Base-by-base conservation (phyloP, 2,329 filamentous ascomycete species). In the Verticillium klebahnii region DNA sequence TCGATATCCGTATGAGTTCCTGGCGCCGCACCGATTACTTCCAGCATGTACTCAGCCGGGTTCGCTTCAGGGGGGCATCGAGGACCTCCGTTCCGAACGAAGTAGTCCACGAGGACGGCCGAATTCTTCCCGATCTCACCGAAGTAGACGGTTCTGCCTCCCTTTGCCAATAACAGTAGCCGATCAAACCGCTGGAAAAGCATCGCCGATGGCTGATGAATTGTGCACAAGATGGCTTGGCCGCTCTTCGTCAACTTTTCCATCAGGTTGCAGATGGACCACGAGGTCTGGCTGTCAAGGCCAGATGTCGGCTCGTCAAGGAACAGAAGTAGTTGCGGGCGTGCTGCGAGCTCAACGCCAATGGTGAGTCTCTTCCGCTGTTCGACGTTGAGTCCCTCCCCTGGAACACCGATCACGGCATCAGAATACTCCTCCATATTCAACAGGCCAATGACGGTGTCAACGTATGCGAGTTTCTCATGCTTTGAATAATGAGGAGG, bases 131-230 rank as follows among this genome's bases (percentile, higher is more conserved):
- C 89, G 14, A 91, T 84, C 0, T 86, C 83, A 0, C 89, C 89
- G 62, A 91, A 92, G 73, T 92, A 92, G 73, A 90, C 89, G 0
- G 86, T 88, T 69, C 89, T 89, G 19, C 87, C 88, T 15, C 86
- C 87, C 0, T 83, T 87, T 67, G 89, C 89, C 36, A 91, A 78
- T 2, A 87, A 86, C 1, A 91, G 79, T n/a, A 91, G 85, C 82
- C 89, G 89, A 71, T 91, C 89, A 73, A 92, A 92, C 69, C 91
- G 82, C 69, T 88, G 84, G 12, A 86, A 85, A 14, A 85, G 78
- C 61, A 79, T 83, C 12, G 80, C 77, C 0, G 85, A 82, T 0
- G 89, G 79, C 68, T 89, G 89, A 72, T 85, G 85, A 60, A 89
- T 71, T 70, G 89, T 89, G 3, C 85, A 81, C 4, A 89, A 78